Base-by-base conservation (phyloP, 352 stramenopile species). In the Halophytophthora batemanensis region DNA sequence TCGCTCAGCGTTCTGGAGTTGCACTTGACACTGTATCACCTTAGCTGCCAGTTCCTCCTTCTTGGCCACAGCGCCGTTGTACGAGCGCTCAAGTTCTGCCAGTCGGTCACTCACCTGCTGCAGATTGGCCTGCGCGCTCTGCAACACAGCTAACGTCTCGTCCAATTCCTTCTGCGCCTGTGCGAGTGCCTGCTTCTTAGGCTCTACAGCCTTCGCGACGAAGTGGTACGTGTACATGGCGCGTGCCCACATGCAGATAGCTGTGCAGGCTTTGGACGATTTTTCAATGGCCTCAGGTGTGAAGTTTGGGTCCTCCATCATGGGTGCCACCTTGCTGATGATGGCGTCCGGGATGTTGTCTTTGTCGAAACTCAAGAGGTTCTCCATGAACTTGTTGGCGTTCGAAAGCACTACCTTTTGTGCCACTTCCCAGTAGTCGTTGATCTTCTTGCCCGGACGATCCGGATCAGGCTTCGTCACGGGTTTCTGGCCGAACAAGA, bases 181-280 rank as follows among this genome's bases (percentile, higher is more conserved):
- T 1, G 83, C 82, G 10, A 97, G 64, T 6, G 89, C 83, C 23
- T 93, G 74, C 21, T 94, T 93, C 78, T 97, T 97, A 0, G 90
- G 90, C 36, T 96, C 90, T 14, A 97, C 90, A 50, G 94, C 81
- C 29, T 93, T 88, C 0, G 90, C 87, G 7, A 97, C 82, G 29
- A 89, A 92, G 59, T 97, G 78, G 63, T 97, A 97, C 42, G 87
- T 96, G 65, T 96, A 88, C 90, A 97, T 97, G 18, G 90, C 90
- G 3, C 89, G 82, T 18, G 94, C 86, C 89, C 89, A 97, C 87
- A 95, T 96, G 53, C 90, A 97, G 33, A 97, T 94, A 14, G 86
- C 90, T 7, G 82, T 95, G 58, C 86, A 96, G 7, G 90, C 90
- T 51, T 95, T 96, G 1, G 87, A 96, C 2, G 90, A 93, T 45